These are phyloP conservation scores for Trypanosoma cruzi DNA, from an alignment of 208 protist species.

Conservation along the genomic window DNA sequence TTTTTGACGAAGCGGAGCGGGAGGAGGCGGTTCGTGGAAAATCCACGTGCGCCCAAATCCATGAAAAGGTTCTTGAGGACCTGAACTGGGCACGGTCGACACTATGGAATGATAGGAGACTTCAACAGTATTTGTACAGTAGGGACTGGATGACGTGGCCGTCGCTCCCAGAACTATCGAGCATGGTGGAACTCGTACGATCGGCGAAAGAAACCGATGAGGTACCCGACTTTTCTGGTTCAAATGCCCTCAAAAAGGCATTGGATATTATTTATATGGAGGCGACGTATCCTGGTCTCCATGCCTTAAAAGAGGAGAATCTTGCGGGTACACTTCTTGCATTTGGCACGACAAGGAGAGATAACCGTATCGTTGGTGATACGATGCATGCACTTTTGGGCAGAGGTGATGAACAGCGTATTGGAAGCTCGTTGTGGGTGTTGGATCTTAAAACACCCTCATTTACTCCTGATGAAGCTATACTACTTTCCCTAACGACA, in stretches of 20 bases:
- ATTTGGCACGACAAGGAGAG: slow-evolving; percentile 29
- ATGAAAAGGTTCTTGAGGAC: slow-evolving; percentile 43
- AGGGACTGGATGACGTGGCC: slow-evolving; percentile 60
- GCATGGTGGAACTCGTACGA: slow-evolving; percentile 46
- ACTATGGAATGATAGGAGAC: slow-evolving; percentile 40
- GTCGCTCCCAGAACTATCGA: slow-evolving; percentile 29
- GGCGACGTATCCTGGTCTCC: slow-evolving; percentile 49
- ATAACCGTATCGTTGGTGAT: slow-evolving; percentile 17
- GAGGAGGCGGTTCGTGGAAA: slow-evolving; percentile 25
- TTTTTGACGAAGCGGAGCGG: slow-evolving; percentile 73
- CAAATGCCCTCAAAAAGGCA: slow-evolving; percentile 38
- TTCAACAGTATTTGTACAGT: slow-evolving; percentile 50
- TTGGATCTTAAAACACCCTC: slow-evolving; percentile 34
- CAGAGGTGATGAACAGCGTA: not conserved
- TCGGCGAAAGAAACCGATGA: slow-evolving; percentile 50
- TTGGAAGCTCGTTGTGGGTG: slow-evolving; percentile 35
- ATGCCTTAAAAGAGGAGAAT: slow-evolving; percentile 50
- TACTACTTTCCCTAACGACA: slow-evolving; percentile 38
- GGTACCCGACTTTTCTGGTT: slow-evolving; percentile 30
- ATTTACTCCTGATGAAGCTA: slow-evolving; percentile 34
- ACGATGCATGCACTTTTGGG: slow-evolving; percentile 6
- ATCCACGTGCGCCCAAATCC: not conserved
- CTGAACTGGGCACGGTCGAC: slow-evolving; percentile 58
- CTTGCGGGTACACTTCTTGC: slow-evolving; percentile 41
- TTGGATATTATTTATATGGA: slow-evolving; percentile 44